Conservation (phyloP, 805 yeast species). For the Metschnikowia kunwiensis region DNA sequence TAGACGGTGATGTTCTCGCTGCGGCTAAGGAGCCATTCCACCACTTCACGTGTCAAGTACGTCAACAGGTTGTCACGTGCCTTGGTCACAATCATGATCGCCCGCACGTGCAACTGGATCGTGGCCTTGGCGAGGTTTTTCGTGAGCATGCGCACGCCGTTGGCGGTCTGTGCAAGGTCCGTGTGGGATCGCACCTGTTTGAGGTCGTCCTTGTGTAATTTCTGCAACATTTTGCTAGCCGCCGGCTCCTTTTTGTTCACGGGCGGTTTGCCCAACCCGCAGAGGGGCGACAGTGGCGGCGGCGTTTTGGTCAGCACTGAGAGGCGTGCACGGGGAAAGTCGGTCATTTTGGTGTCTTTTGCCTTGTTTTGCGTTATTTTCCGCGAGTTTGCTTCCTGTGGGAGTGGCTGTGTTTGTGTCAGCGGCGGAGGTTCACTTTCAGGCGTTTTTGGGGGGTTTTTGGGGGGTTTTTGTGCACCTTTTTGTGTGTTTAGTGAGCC, state of each 20-base stretch:
- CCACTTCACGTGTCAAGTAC: constrained; percentile 71
- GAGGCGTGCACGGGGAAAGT: constrained; percentile 4
- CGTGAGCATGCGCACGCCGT: constrained; percentile 74
- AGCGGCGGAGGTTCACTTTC: too few species aligned
- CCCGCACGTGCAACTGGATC: constrained; percentile 63
- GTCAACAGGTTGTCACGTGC: constrained; percentile 80
- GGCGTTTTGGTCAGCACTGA: constrained; percentile 1
- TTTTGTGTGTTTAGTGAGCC: too few species aligned
- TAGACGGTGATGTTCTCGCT: constrained; percentile 48
- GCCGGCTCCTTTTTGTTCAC: constrained; percentile 11
- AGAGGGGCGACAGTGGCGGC: constrained; percentile 4
- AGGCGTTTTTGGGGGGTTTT: too few species aligned
- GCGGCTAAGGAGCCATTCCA: constrained; percentile 64
- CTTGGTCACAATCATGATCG: constrained; percentile 83
- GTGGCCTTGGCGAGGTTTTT: constrained; percentile 68
- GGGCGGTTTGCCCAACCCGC: constrained; percentile 9
- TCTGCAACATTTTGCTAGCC: constrained; percentile 20
- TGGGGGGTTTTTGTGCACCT: too few species aligned
- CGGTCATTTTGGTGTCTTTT: too few species aligned
- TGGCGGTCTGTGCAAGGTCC: constrained; percentile 75
- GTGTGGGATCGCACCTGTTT: constrained; percentile 65
- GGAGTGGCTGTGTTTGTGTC: too few species aligned
- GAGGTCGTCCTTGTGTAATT: constrained; percentile 40
- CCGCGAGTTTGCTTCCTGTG: too few species aligned
- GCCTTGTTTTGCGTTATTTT: too few species aligned